These are phyloP conservation scores for Plectosphaerella plurivora DNA, from an alignment of 2,329 filamentous ascomycete species.

Conservation along the genomic window DNA sequence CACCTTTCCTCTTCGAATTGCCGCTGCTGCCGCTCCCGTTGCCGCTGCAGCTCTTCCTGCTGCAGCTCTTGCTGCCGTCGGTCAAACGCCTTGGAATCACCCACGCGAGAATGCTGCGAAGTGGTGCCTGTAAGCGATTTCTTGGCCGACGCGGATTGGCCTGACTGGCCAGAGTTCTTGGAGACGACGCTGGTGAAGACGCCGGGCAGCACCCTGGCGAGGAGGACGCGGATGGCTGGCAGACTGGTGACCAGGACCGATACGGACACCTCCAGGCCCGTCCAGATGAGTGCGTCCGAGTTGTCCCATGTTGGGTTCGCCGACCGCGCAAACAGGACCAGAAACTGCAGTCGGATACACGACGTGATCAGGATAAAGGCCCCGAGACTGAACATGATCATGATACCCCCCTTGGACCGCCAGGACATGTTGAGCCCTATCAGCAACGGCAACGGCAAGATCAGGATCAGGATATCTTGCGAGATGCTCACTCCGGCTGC, in stretches of 20 bases:
- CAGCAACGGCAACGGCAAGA: slow-evolving; percentile 27
- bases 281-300: slow-evolving; percentile 35
- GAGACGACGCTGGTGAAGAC: slow-evolving; percentile 4
- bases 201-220: slow-evolving; percentile 9
- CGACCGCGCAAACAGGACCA: slow-evolving; percentile 25
- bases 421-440: slow-evolving; percentile 20
- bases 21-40: not conserved
- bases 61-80: not conserved
- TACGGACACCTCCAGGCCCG: slow-evolving; percentile 34
- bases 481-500: slow-evolving; percentile 25
- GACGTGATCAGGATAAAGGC: slow-evolving; percentile 29
- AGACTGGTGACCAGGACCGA: slow-evolving; percentile 37
- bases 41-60: not conserved
- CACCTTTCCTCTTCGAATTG: too few species aligned
- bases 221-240: slow-evolving; percentile 30
- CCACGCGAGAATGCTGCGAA: not conserved
- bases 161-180: not conserved
- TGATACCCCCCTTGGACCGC: slow-evolving; percentile 20
- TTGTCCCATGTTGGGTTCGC: slow-evolving; percentile 36
- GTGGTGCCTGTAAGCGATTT: slow-evolving; percentile 2
- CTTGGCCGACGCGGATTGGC: not conserved
- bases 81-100: not conserved
- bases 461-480: slow-evolving; percentile 28
- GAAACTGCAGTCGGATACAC: slow-evolving; percentile 27
- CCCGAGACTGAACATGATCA: slow-evolving; percentile 32